Base-by-base conservation (phyloP, 371 early-diverging fungal genomes). In the Conidiobolus incongruus region DNA sequence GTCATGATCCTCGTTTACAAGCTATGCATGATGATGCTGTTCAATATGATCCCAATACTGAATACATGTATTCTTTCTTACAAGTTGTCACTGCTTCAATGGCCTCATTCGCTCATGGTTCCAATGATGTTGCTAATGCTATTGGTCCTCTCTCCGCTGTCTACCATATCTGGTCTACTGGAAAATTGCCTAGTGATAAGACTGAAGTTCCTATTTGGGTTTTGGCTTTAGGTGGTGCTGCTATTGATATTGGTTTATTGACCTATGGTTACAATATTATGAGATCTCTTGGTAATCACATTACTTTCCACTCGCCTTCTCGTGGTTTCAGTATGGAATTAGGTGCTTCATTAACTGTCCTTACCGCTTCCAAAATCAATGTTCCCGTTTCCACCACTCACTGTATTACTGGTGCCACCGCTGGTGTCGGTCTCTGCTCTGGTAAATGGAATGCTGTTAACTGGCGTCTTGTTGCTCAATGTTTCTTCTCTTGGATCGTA, bases 51-150 rank as follows among this genome's bases (percentile, higher is more conserved):
- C 63, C 63, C 48, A 65, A 77, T 37, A 77, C 79, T 17, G 86
- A 86, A 55, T 68, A 74, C 49, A 63, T 86, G 44, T 86, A 73
- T 64, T 70, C 79, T 4, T 74, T 77, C 59, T 63, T 85, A 28
- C 86, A 85, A 55, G 67, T 85, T 43, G 57, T 78, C 45, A 78
- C 86, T n/a, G n/a, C n/a, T n/a, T n/a, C n/a, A n/a, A n/a, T n/a
- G n/a, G n/a, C n/a, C n/a, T n/a, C n/a, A n/a, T n/a, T n/a, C n/a
- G n/a, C n/a, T n/a, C n/a, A n/a, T n/a, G n/a, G n/a, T n/a, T n/a
- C n/a, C n/a, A n/a, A 86, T 59, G 86, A 86, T 57, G 79, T 86
- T 5, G 68, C 86, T 44, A 86, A 86, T 55, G 81, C 84, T 26
- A 67, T 81, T 33, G 87, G 87, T 30, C 87, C 87, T 12, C 55